Conservation (phyloP, 768 basidiomycete genomes). For the Daedaleopsis nitida region DNA sequence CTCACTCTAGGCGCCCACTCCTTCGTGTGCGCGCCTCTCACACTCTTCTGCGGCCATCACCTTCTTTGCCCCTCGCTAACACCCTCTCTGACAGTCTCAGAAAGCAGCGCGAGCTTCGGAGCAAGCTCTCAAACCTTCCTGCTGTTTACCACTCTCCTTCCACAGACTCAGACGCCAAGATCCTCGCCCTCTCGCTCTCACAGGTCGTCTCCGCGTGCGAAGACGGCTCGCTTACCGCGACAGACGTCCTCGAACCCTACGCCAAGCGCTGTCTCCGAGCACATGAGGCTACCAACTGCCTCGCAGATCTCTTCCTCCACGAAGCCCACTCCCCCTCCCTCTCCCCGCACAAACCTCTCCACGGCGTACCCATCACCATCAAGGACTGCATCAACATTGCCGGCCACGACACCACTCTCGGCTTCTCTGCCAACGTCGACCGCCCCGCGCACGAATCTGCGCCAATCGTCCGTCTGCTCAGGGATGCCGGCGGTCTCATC, state of each 20-base stretch:
- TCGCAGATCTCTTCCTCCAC: slow-evolving; percentile 48
- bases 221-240: slow-evolving; percentile 28
- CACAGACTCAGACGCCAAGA: slow-evolving; percentile 37
- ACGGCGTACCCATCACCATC: slow-evolving; percentile 51
- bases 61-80: slow-evolving; percentile 3
- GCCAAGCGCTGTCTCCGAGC: slow-evolving; percentile 42
- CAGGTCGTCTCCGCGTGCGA: slow-evolving; percentile 39
- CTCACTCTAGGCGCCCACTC: neutral
- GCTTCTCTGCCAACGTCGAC: slow-evolving; percentile 41
- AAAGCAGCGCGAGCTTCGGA: slow-evolving; percentile 37
- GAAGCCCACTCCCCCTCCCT: slow-evolving; percentile 22
- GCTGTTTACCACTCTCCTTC: slow-evolving; percentile 30
- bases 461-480: slow-evolving; percentile 42
- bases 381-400: slow-evolving; percentile 50
- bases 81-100: slow-evolving; percentile 26
- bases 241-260: slow-evolving; percentile 40
- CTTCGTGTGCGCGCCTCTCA: slow-evolving; percentile 1
- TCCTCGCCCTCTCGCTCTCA: slow-evolving; percentile 39
- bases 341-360: slow-evolving; percentile 30
- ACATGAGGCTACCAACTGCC: slow-evolving; percentile 50
- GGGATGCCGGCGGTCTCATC: slow-evolving; percentile 44
- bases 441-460: slow-evolving; percentile 38
- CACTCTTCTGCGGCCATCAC: neutral
- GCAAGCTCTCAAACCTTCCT: slow-evolving; percentile 33
- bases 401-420: slow-evolving; percentile 49